Conservation (phyloP, 192 early-diverging fungal genomes). For the Paraglomus brasilianum region DNA sequence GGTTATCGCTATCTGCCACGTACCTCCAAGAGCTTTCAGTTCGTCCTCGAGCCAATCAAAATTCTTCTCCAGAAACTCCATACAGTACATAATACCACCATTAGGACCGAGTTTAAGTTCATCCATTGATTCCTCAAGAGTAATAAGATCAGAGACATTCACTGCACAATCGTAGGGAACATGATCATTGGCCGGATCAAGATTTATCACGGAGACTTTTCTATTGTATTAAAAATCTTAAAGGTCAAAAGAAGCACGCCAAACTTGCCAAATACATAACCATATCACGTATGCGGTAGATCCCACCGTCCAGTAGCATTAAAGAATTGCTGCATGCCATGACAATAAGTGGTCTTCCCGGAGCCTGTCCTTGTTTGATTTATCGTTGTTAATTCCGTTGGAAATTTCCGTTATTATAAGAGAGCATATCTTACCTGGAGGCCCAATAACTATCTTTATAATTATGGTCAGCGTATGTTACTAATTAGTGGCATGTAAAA, state of each 20-base stretch:
- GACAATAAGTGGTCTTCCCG: slow-evolving; percentile 96
- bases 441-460: slow-evolving; percentile 86
- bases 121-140: slow-evolving; percentile 90
- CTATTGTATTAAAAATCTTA: slow-evolving; percentile 32
- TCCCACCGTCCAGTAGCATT: slow-evolving; percentile 66
- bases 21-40: slow-evolving; percentile 54
- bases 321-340: slow-evolving; percentile 86
- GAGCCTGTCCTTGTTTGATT: slow-evolving; percentile 48
- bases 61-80: slow-evolving; percentile 92
- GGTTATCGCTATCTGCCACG: neutral
- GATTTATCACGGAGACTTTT: slow-evolving; percentile 88
- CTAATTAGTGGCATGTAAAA: neutral
- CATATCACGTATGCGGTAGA: too few species aligned
- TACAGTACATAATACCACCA: slow-evolving; percentile 94
- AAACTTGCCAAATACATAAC: neutral
- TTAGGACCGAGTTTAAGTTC: slow-evolving; percentile 90
- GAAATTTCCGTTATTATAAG: too few species aligned
- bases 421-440: slow-evolving; percentile 44
- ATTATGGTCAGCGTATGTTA: neutral
- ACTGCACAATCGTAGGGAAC: slow-evolving; percentile 79
- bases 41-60: slow-evolving; percentile 87
- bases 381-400: too few species aligned
- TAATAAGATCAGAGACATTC: slow-evolving; percentile 88
- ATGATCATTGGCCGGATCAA: slow-evolving; percentile 96
- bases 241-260: neutral